phyloP scores from a whole-genome alignment of 768 basidiomycete species.

The Phanerodontia chrysosporium region DNA sequence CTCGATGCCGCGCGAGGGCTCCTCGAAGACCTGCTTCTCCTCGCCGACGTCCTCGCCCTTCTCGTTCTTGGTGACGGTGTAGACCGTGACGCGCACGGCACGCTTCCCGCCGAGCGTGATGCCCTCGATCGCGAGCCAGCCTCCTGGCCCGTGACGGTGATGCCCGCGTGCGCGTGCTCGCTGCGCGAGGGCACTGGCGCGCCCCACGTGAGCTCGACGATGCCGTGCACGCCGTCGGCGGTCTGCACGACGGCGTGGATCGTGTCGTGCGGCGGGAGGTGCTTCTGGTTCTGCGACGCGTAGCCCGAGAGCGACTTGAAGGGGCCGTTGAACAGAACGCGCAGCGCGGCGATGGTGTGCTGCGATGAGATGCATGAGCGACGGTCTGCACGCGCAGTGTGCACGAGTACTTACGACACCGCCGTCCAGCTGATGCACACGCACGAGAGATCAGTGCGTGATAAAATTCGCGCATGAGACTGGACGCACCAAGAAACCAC shows the following conservation, averaged over 20 bases:
- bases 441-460: slow-evolving; percentile 11
- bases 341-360: slow-evolving; percentile 66
- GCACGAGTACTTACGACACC: slow-evolving; percentile 55
- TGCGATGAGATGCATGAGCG: slow-evolving; percentile 20
- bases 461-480: no score
- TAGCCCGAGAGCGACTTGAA: slow-evolving; percentile 57
- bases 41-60: slow-evolving; percentile 38
- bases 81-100: slow-evolving; percentile 32
- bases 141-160: slow-evolving; percentile 61
- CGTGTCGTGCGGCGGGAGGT: slow-evolving; percentile 78
- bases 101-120: slow-evolving; percentile 5
- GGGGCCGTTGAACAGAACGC: slow-evolving; percentile 50
- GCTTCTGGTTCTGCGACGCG: slow-evolving; percentile 64
- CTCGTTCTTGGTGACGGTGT: slow-evolving; percentile 26
- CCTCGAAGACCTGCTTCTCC: slow-evolving; percentile 43
- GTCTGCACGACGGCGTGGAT: slow-evolving; percentile 51
- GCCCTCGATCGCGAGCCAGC: slow-evolving; percentile 48
- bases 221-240: slow-evolving; percentile 52
- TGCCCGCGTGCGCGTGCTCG: slow-evolving; percentile 26
- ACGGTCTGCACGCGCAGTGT: neutral
- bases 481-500: slow-evolving; percentile 73
- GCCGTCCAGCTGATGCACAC: slow-evolving; percentile 56
- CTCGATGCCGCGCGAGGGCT: slow-evolving; percentile 47
- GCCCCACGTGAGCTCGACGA: slow-evolving; percentile 60
- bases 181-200: slow-evolving; percentile 41